phyloP scores from a whole-genome alignment of 2,329 filamentous ascomycete species.

The Leptographium galeiforme region DNA sequence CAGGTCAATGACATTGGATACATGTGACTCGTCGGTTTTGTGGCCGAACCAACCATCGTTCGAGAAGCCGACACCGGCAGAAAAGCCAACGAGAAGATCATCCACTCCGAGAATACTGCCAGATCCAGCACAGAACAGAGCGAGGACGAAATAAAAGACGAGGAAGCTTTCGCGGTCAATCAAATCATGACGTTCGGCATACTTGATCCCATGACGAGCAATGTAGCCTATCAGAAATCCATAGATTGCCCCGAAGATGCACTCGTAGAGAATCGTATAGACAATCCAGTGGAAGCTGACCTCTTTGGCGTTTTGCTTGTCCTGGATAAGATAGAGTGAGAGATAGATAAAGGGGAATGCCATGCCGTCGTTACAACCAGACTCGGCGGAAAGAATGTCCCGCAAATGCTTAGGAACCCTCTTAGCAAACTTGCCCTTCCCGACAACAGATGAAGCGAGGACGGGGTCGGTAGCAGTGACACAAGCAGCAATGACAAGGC shows the following conservation, averaged over 20 bases:
- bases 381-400: slow-evolving; percentile 90
- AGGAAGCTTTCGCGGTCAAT: slow-evolving; percentile 96
- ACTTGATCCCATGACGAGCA: slow-evolving; percentile 81
- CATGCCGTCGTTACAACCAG: slow-evolving; percentile 99
- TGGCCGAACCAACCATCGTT: slow-evolving; percentile 98
- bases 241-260: slow-evolving; percentile 79
- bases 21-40: slow-evolving; percentile 95
- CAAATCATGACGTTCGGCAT: slow-evolving; percentile 67
- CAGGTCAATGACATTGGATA: slow-evolving; percentile 97
- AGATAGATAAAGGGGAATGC: slow-evolving; percentile 97
- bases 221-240: slow-evolving; percentile 81
- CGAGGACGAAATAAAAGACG: slow-evolving; percentile 96
- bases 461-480: slow-evolving; percentile 97
- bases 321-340: slow-evolving; percentile 77
- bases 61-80: slow-evolving; percentile 94
- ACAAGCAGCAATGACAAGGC: slow-evolving; percentile 75
- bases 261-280: slow-evolving; percentile 86
- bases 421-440: slow-evolving; percentile 97
- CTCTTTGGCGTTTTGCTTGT: slow-evolving; percentile 51
- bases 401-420: slow-evolving; percentile 93
- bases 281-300: slow-evolving; percentile 82
- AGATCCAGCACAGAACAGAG: slow-evolving; percentile 88
- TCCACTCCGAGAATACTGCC: slow-evolving; percentile 85
- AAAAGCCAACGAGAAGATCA: slow-evolving; percentile 87
- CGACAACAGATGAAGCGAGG: slow-evolving; percentile 90